Base-by-base conservation (phyloP, 1,284 basidiomycete species). In the Rhizoctonia solani region DNA sequence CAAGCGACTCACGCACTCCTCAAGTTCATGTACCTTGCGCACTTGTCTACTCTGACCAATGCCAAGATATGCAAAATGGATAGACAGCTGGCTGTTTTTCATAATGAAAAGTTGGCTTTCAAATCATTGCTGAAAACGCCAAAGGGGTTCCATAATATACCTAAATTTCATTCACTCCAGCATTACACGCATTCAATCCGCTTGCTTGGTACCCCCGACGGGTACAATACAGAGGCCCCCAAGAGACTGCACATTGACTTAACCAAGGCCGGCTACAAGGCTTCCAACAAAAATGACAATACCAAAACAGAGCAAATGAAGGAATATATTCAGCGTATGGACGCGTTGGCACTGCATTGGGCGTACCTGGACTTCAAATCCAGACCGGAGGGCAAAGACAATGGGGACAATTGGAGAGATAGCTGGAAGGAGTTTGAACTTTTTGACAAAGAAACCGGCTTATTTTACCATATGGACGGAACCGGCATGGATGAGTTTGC, bases 331-430 rank as follows among this genome's bases (percentile, higher is more conserved):
- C 34, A 34, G 13, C 39, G 30, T 11, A 25, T n/a, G 29, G 67
- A 70, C 23, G 68, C 68, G 25, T 46, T 69, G n/a, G 23, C 47
- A n/a, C 44, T 69, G 19, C 42, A 46, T 4, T 3, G 30, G 16
- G 59, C 50, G 16, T 66, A 47, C 54, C 23, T 55, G 23, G 30
- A 37, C 53, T 86, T 30, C 73, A 87, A 37, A 86, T 82, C 16
- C 37, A 39, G 37, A 39, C n/a, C n/a, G n/a, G n/a, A n/a, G n/a
- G n/a, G n/a, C n/a, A n/a, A n/a, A n/a, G n/a, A n/a, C n/a, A n/a
- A n/a, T n/a, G n/a, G n/a, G n/a, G n/a, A n/a, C n/a, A n/a, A n/a
- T n/a, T n/a, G n/a, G n/a, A n/a, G n/a, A n/a, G n/a, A n/a, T n/a
- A n/a, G n/a, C n/a, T n/a, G n/a, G n/a, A n/a, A n/a, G n/a, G n/a